Base-by-base conservation (phyloP, 108 stramenopile species). In the Heterococcus sp. region DNA sequence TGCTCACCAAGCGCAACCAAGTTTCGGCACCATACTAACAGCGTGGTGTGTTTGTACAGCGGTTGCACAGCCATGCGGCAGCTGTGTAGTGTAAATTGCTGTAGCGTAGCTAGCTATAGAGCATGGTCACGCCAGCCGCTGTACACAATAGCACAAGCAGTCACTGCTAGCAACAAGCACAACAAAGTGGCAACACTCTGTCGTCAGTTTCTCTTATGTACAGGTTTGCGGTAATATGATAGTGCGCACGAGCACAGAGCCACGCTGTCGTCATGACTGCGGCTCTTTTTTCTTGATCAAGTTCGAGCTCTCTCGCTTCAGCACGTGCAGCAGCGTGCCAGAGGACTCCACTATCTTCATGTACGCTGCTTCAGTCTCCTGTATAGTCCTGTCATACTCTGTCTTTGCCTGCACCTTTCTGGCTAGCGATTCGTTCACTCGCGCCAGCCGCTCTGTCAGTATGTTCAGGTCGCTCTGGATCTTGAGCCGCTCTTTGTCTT, bases 311-410 rank as follows among this genome's bases (percentile, higher is more conserved):
- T 93, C 93, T 28, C 93, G 84, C 76, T 90, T 90, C 68, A 93
- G 90, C 2, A 93, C 92, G 70, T 93, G 89, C 32, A 93, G 87
- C 31, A 93, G 76, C 0, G 92, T 93, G 66, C 92, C 90, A 34
- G 90, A 91, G n/a, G 84, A 86, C 82, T 93, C 92, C 37, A 92
- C 76, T 34, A 93, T 93, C 89, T 93, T 93, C 89, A 91, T 92
- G 76, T 93, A 92, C 1, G 91, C 91, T 5, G 90, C 68, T 76
- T 91, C 91, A 28, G 91, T 91, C 84, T 91, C 91, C 83, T 90
- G 90, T 58, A 91, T 90, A 8, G 91, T 91, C 34, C 82, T 82
- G 68, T 91, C 90, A 84, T 90, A 91, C 86, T 91, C 91, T 67
- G 90, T 91, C 29, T 87, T 74, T 3, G 91, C 89, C 63, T 69